Conservation (phyloP, 192 early-diverging fungal genomes). For the Anaeromyces robustus region DNA sequence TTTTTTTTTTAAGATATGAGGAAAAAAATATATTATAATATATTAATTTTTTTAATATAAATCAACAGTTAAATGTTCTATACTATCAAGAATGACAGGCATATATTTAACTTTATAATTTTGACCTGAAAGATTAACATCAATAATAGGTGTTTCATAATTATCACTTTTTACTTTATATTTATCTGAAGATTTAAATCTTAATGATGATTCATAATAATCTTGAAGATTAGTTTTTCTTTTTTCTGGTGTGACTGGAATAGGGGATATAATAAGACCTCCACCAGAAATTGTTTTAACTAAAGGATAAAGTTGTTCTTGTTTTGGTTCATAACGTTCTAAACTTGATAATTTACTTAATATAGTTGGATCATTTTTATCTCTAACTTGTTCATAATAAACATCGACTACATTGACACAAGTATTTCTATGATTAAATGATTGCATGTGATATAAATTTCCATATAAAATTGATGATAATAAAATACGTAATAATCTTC, state of each 20-base stretch:
- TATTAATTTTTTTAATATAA: not conserved
- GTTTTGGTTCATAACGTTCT: not conserved
- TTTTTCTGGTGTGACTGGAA: not conserved
- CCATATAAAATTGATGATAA: conserved; percentile 23
- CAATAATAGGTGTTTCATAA: not conserved
- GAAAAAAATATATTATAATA: no score
- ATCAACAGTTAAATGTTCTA: not conserved
- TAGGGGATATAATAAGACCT: not conserved
- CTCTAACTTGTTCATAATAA: not conserved
- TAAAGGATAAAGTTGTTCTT: not conserved
- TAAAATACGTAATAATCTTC: conserved; percentile 30
- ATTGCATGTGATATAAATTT: conserved; percentile 20
- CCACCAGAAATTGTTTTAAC: not conserved
- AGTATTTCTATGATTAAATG: conserved; percentile 26
- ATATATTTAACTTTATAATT: not conserved
- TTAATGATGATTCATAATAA: not conserved
- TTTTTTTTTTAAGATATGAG: no score
- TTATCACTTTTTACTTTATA: not conserved
- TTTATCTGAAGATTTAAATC: not conserved
- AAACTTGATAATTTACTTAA: not conserved
- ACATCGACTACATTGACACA: conserved; percentile 35
- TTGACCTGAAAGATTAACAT: not conserved
- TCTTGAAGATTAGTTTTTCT: not conserved
- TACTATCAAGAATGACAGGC: not conserved
- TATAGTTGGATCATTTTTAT: not conserved